Evolutionary conservation across 2,329 filamentous ascomycete genomes (phyloP).

Genomic region (Sordariomycetes sp.): DNA sequence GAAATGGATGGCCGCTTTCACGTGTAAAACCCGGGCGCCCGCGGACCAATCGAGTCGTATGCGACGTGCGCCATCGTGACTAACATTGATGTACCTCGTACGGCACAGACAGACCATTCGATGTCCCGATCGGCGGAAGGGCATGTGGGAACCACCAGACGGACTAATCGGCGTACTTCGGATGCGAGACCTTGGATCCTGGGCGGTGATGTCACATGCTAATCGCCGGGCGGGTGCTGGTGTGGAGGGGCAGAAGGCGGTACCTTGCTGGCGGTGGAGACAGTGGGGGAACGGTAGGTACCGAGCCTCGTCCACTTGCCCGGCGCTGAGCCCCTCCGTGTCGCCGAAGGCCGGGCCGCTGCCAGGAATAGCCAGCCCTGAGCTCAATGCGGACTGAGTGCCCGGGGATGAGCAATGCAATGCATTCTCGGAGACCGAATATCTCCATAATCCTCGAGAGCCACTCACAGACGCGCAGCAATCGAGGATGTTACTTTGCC

Average conservation of each 20-base stretch:
- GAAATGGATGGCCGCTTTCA: background rate
- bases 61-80: background rate
- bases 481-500: background rate
- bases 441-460: background rate
- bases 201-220: background rate
- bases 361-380: background rate
- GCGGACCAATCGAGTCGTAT: background rate
- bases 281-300: background rate
- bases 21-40: background rate
- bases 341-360: background rate
- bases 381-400: background rate
- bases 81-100: background rate
- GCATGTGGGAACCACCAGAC: background rate
- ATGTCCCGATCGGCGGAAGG: background rate
- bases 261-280: background rate
- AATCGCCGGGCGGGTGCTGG: background rate
- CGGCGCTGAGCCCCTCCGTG: background rate
- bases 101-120: too few species aligned
- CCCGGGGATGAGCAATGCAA: background rate
- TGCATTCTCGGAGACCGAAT: background rate
- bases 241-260: background rate
- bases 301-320: background rate
- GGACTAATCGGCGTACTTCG: background rate
- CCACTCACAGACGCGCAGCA: background rate
- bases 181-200: background rate